Base-by-base conservation (phyloP, 306 rosid species). In the Vigna angularis region DNA sequence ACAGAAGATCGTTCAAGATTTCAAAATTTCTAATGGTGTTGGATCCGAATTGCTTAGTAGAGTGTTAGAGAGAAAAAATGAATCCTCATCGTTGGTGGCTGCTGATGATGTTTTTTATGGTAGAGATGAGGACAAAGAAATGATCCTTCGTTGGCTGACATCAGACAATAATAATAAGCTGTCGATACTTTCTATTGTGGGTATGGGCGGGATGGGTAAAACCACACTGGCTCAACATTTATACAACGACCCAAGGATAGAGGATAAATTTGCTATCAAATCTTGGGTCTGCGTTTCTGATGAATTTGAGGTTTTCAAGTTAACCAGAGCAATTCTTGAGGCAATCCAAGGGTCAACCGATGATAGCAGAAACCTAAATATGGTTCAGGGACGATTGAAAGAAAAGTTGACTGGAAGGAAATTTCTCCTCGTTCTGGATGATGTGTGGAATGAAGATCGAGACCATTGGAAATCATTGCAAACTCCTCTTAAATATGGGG, bases 371-470 rank as follows among this genome's bases (percentile, higher is more conserved):
- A 9, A 24, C 3, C 45, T 40, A 40, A 10, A 40, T 7, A 47
- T 73, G 78, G 44, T 73, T 45, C 78, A 57, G 2, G 17, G 15
- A 40, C 22, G 34, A 22, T 28, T 73, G 56, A 42, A 73, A 16
- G 67, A 40, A 28, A 57, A 12, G 0, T 57, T 73, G 68, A 8
- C 3, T 14, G 44, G 24, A 15, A 73, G 16, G 17, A 57, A 7
- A 16, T 73, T 73, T 57, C 44, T 73, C 9, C 40, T 73, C 3
- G 78, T 73, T 16, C 26, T 73, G 17, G 78, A 73, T 26, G 78
- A 58, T 1, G 45, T 73, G 5, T 73, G 67, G 78, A 73, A 73
- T 3, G 68, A 28, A 22, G 3, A 28, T 3, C 40, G 18, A 9
- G 8, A 40, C 16, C 4, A 13, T 10, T 73, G 66, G 78, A 55